A percentile compares a stretch with the other conserved stretches of the same genome.
These are phyloP conservation scores for Apiotrichum porosum DNA, from an alignment of 1,284 basidiomycete genomes.

Conservation along the genomic window DNA sequence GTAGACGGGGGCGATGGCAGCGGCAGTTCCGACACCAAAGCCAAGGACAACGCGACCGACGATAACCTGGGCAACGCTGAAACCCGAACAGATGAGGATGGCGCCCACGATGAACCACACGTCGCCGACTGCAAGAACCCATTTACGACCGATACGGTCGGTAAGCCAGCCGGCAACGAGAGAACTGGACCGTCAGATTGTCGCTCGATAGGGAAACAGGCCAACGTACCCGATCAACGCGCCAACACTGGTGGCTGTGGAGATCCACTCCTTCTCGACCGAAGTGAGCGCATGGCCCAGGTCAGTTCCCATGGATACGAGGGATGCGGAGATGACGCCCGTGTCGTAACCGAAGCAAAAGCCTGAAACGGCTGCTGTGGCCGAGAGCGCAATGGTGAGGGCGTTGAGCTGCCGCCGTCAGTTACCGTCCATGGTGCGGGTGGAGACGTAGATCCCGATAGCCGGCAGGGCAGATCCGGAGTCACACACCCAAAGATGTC, in stretches of 20 bases:
- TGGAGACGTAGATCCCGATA: no score
- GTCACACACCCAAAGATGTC: no score
- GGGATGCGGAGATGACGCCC: slow-evolving; percentile 52
- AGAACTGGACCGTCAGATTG: slow-evolving; percentile 32
- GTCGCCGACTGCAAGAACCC: slow-evolving; percentile 64
- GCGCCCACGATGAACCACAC: slow-evolving; percentile 60
- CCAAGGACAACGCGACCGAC: slow-evolving; percentile 47
- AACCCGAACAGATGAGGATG: slow-evolving; percentile 43
- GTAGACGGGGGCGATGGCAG: slow-evolving; percentile 44
- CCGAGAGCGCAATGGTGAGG: slow-evolving; percentile 25
- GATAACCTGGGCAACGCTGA: slow-evolving; percentile 40
- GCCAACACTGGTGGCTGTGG: slow-evolving; percentile 68
- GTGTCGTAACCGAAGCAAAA: slow-evolving; percentile 42
- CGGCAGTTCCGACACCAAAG: slow-evolving; percentile 46
- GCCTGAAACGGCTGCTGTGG: slow-evolving; percentile 33
- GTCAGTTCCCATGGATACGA: slow-evolving; percentile 66
- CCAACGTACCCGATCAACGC: slow-evolving; percentile 72
- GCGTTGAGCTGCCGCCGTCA: slow-evolving; percentile 19
- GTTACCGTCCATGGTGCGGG: no score
- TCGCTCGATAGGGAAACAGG: slow-evolving; percentile 66
- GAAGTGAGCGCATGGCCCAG: slow-evolving; percentile 61
- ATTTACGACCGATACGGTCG: slow-evolving; percentile 48
- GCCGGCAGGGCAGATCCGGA: no score
- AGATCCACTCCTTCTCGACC: slow-evolving; percentile 73
- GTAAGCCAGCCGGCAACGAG: slow-evolving; percentile 38